Base-by-base conservation (phyloP, 2,329 filamentous ascomycete species). In the Sporothrix curviconia region DNA sequence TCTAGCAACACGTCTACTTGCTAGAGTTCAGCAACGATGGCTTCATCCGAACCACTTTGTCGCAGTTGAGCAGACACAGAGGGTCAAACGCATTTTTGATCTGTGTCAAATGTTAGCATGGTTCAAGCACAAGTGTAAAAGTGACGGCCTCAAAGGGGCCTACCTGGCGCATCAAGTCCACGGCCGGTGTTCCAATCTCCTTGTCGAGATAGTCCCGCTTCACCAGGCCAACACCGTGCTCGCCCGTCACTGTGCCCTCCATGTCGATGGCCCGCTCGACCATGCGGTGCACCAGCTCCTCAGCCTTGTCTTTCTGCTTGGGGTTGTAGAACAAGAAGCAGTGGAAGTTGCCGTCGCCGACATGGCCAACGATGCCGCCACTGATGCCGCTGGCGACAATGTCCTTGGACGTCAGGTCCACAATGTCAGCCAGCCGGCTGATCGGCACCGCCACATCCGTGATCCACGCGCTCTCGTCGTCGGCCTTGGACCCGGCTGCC, bases 381-480 rank as follows among this genome's bases (percentile, higher is more conserved):
- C 85, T 82, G 25, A 90, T 87, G 4, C 91, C 87, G 1, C 83
- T 90, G 2, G 77, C 87, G 19, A 77, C 79, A 58, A 63, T 87
- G 67, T 85, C 89, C 36, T 66, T 86, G 63, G 89, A 86, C 1
- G 89, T 91, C 70, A 87, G 81, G 70, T 91, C 88, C 63, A 92
- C 90, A 59, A 92, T 83, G 61, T 87, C 80, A 3, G 89, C 82
- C 64, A 94, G 70, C 60, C 80, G 76, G 62, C 83, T 88, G 69
- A 94, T 85, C 12, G 90, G 90, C 55, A 95, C 90, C 0, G 90
- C 90, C 11, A 94, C 90, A 66, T 95, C 90, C 1, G 88, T 89
- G 0, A 89, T 92, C 89, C 89, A 94, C 3, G 94, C 86, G 56
- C 82, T 83, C 62, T 92, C 85, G n/a, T 78, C 81, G 44, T 68